Percentiles rank a stretch among this genome's conserved stretches.
Evolutionary conservation across 148 eudicot genomes (phyloP).

Genomic region (Talinum fruticosum): DNA sequence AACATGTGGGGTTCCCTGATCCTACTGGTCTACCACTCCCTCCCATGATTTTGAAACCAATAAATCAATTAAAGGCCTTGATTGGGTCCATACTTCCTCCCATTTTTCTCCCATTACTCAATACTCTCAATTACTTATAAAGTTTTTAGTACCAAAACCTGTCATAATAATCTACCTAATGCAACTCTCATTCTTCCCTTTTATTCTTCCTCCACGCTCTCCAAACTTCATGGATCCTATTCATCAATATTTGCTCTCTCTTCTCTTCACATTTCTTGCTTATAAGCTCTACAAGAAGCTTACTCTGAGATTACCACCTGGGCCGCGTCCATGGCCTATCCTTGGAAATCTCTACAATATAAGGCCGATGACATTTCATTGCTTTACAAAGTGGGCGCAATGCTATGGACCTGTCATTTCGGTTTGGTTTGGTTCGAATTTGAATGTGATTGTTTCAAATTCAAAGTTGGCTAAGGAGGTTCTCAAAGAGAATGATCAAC

Average conservation of each 20-base stretch:
- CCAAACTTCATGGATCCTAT: conserved; percentile 18
- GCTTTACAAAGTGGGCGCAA: conserved; percentile 23
- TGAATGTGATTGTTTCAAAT: conserved; percentile 33
- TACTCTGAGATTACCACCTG: conserved; percentile 32
- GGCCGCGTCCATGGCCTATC: conserved; percentile 29
- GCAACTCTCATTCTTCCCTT: background rate
- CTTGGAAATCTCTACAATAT: conserved; percentile 23
- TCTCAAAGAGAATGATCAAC: conserved; percentile 38
- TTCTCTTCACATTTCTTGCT: conserved; percentile 13
- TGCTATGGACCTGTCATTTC: conserved; percentile 34
- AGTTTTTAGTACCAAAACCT: too few species aligned
- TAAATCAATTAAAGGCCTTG: too few species aligned
- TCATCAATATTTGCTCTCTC: conserved; percentile 20
- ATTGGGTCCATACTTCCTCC: background rate
- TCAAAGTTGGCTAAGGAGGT: conserved; percentile 41
- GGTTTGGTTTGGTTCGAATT: conserved; percentile 36
- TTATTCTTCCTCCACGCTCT: too few species aligned
- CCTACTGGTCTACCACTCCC: conserved; percentile 25
- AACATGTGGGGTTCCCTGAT: background rate
- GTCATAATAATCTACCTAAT: background rate
- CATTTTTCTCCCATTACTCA: conserved; percentile 7
- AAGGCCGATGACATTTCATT: conserved; percentile 18
- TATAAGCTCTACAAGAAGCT: conserved; percentile 27
- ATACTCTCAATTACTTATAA: background rate
- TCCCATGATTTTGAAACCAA: conserved; percentile 12